Conservation (phyloP, 345 rosid species). For the Zanthoxylum bungeanum region DNA sequence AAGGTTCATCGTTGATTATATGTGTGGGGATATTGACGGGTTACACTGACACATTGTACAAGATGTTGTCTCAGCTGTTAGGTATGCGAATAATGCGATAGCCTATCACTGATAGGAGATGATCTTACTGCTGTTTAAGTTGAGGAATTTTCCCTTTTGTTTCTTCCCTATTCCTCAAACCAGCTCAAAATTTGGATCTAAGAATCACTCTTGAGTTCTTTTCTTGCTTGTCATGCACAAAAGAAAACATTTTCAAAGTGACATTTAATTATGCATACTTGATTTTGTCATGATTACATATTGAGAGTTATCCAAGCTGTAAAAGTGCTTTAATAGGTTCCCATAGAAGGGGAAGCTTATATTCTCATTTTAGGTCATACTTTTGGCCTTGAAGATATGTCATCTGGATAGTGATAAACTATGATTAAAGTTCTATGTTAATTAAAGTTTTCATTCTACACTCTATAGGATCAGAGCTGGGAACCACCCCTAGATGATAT, state of each 20-base stretch:
- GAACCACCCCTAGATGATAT: not conserved
- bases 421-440: not conserved
- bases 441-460: not conserved
- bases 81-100: too few relatives aligned
- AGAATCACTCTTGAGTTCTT: not conserved
- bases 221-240: not conserved
- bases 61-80: slow-evolving; percentile 83
- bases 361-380: not conserved
- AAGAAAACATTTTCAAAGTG: not conserved
- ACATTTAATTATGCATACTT: not conserved
- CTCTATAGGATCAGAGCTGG: not conserved
- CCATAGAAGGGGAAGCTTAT: not conserved
- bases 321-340: not conserved
- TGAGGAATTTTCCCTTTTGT: not conserved
- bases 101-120: slow-evolving; percentile 14
- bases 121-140: slow-evolving; percentile 1
- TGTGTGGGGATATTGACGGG: slow-evolving; percentile 96
- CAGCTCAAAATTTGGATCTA: not conserved
- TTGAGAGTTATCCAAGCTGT: not conserved
- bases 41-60: slow-evolving; percentile 83
- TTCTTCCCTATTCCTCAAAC: not conserved
- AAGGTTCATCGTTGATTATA: slow-evolving; percentile 84
- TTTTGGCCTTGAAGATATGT: not conserved
- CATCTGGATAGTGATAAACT: not conserved
- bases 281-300: not conserved